Base-by-base conservation (phyloP, 2,329 filamentous ascomycete species). In the Geosmithia flava region DNA sequence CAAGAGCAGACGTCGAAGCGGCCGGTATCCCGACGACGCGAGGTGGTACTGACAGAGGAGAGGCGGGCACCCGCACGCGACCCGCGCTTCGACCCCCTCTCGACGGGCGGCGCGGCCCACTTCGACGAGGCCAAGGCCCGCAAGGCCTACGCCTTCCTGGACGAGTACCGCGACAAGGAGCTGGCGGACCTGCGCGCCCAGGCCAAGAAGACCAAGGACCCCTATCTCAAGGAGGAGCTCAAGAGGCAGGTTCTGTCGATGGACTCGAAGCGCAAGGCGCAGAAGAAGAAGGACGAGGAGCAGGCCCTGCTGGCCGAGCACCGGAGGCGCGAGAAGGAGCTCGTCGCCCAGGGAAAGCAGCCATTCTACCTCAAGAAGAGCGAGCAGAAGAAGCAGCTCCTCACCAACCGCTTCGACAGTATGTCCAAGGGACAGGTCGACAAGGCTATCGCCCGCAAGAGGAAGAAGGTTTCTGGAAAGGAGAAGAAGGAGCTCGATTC, bases 351-450 rank as follows among this genome's bases (percentile, higher is more conserved):
- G 68, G 93, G 93, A 52, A 96, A 96, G 79, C 80, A 77, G 62
- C 91, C 93, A 0, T 98, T 89, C 68, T 97, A 87, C 66, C 70
- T 97, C 58, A 98, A 98, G 78, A 83, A 83, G 70, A 81, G 82
- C 59, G 91, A 96, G 68, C 79, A 93, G 72, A 95, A 93, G 81
- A 88, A 91, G 72, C 72, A 83, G 65, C 72, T 89, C 49, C 70
- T 96, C 52, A 72, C 86, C 59, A 83, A 93, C 57, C 80, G 84
- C 62, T 96, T 86, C 66, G 77, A 83, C 56, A 77, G 78, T 51
- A 85, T 97, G 83, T 93, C 87, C 66, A 84, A 85, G 61, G 84
- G 82, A 62, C 83, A 96, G 66, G 78, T 89, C 51, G 85, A 94
- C 53, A 85, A 82, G 69, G 81, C 83, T 15, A 87, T 97, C 58